These are phyloP conservation scores for Aphanoascus verrucosus DNA, from an alignment of 2,329 filamentous ascomycete species.

Conservation along the genomic window DNA sequence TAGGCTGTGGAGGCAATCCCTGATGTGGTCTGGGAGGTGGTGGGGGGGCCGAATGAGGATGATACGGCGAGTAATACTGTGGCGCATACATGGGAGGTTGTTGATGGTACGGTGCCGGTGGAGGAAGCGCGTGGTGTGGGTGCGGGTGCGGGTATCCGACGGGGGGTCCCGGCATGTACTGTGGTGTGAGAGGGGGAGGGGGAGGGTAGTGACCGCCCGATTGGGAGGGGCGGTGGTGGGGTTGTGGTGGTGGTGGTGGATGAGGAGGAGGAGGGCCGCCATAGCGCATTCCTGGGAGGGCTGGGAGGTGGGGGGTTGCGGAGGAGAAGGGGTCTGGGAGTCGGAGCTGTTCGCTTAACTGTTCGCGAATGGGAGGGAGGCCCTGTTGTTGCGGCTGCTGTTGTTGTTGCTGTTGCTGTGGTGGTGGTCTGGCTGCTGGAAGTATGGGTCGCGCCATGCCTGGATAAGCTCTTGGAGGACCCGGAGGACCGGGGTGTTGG, in stretches of 20 bases:
- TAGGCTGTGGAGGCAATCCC: not conserved
- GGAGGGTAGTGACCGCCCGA: not conserved
- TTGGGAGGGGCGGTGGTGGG: constrained; percentile 4
- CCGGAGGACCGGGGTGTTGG: constrained; percentile 15
- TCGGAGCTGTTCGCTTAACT: constrained; percentile 25
- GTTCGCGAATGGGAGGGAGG: constrained; percentile 24
- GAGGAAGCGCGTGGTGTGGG: not conserved
- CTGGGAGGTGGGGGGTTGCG: constrained; percentile 30
- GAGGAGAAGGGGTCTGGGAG: constrained; percentile 31
- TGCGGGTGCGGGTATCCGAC: constrained; percentile 2
- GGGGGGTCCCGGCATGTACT: constrained; percentile 9
- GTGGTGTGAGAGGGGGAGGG: constrained; percentile 4
- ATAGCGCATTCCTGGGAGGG: constrained; percentile 32
- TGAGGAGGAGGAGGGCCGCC: constrained; percentile 7
- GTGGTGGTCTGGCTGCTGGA: constrained; percentile 21
- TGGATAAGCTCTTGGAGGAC: not conserved
- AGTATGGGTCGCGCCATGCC: constrained; percentile 26
- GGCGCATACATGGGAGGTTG: constrained; percentile 6
- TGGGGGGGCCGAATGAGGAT: constrained; percentile 6
- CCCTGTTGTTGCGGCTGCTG: not conserved
- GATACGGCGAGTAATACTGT: constrained; percentile 8
- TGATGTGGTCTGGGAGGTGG: constrained; percentile 12
- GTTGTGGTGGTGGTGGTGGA: constrained; percentile 4
- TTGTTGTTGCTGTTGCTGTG: constrained; percentile 12
- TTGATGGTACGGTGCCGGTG: constrained; percentile 7